Percentiles rank a stretch among this genome's conserved stretches.
Conservation (phyloP, 257 asterid genomes). For the Solanum paucissectum region DNA sequence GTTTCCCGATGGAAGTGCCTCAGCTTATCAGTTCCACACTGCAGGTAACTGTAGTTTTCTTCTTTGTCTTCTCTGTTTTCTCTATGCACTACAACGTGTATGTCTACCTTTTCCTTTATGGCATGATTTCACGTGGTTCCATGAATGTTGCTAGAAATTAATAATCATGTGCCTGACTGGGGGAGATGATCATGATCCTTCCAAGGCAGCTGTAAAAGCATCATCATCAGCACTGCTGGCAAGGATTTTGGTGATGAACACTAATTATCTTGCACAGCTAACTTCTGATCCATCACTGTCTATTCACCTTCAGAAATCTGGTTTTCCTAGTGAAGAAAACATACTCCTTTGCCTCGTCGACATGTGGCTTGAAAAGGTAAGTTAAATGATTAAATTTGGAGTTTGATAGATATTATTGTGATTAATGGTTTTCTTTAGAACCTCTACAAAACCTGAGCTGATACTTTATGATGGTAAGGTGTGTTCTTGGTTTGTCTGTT, state of each 20-base stretch:
- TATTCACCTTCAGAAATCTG: slow-evolving; percentile 60
- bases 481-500: background rate
- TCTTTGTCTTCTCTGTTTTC: background rate
- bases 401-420: background rate
- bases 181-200: slow-evolving; percentile 85
- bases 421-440: background rate
- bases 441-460: background rate
- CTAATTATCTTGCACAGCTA: slow-evolving; percentile 78
- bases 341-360: slow-evolving; percentile 90
- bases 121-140: background rate
- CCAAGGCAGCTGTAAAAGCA: slow-evolving; percentile 72
- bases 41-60: slow-evolving; percentile 39
- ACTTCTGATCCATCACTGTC: slow-evolving; percentile 64
- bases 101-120: background rate
- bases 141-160: slow-evolving; percentile 48
- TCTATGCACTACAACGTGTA: background rate
- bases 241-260: slow-evolving; percentile 82
- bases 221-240: slow-evolving; percentile 84
- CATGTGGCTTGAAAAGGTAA: slow-evolving; percentile 94
- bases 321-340: slow-evolving; percentile 69
- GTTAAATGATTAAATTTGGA: slow-evolving; percentile 1
- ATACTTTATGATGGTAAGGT: background rate
- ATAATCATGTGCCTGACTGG: slow-evolving; percentile 71
- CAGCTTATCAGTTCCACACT: slow-evolving; percentile 64
- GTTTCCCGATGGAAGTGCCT: slow-evolving; percentile 84